A percentile compares a stretch with the other conserved stretches of the same genome.
These are phyloP conservation scores for Adansonia madagascariensis DNA, from an alignment of 441 rosid species.

Conservation along the genomic window DNA sequence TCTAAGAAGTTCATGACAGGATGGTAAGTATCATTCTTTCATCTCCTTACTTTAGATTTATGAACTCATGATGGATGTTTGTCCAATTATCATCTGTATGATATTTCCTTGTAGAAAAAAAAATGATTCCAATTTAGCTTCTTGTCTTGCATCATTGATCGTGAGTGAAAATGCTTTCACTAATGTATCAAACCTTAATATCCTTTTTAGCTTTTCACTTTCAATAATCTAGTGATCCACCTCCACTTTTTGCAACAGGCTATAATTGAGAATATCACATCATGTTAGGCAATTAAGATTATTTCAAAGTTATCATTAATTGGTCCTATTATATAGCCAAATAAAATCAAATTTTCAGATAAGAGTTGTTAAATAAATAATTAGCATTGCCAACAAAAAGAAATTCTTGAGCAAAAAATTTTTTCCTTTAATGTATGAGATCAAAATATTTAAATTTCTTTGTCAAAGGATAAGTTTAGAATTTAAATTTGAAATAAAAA, in stretches of 20 bases:
- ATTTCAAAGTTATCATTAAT: neutral
- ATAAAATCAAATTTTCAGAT: neutral
- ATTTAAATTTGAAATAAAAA: neutral
- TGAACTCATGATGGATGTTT: neutral
- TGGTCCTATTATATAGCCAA: neutral
- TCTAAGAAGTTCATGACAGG: slow-evolving; percentile 99
- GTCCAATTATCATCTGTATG: neutral
- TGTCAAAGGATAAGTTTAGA: neutral
- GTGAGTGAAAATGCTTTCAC: neutral
- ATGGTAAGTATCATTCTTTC: slow-evolving; percentile 54
- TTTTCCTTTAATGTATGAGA: neutral
- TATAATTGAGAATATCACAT: neutral
- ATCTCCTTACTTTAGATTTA: slow-evolving; percentile 3
- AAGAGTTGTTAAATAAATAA: no score
- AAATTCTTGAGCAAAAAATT: no score
- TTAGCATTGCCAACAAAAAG: no score
- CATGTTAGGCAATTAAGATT: neutral
- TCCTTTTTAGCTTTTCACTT: neutral
- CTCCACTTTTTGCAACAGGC: neutral
- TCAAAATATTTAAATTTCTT: neutral
- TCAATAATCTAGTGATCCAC: neutral
- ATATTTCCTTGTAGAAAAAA: neutral
- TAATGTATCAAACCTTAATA: neutral
- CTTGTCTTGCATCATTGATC: neutral
- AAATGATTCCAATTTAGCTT: neutral